Conservation (phyloP, 2,329 filamentous ascomycete species). For the Ilyonectria destructans region DNA sequence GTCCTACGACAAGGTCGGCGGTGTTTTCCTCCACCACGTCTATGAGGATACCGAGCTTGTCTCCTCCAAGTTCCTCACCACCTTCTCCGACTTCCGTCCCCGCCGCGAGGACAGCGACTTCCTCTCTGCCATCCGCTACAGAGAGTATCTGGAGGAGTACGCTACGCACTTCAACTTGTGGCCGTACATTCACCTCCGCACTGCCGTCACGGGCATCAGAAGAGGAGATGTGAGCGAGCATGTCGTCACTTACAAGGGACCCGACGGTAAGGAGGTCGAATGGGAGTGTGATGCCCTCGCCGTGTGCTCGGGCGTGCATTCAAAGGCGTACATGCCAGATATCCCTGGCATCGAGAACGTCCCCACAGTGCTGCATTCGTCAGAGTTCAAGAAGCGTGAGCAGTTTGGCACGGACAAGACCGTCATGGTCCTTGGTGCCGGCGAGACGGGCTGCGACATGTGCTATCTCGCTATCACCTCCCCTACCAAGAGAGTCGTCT, state of each 20-base stretch:
- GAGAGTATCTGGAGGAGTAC: slow-evolving; percentile 59
- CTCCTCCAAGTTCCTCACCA: slow-evolving; percentile 62
- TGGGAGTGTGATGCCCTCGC: slow-evolving; percentile 62
- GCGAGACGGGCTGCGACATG: slow-evolving; percentile 62
- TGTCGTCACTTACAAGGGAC: slow-evolving; percentile 38
- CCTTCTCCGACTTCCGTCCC: slow-evolving; percentile 61
- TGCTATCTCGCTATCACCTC: slow-evolving; percentile 59
- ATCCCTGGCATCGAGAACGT: slow-evolving; percentile 57
- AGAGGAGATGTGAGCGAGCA: slow-evolving; percentile 40
- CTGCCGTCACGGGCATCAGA: slow-evolving; percentile 47
- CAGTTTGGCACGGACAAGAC: slow-evolving; percentile 58
- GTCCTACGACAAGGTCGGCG: slow-evolving; percentile 58
- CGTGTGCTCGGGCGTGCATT: slow-evolving; percentile 61
- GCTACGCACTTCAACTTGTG: slow-evolving; percentile 55
- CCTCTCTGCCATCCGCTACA: slow-evolving; percentile 55
- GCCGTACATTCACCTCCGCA: slow-evolving; percentile 54
- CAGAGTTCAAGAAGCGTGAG: slow-evolving; percentile 56
- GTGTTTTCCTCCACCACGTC: slow-evolving; percentile 59
- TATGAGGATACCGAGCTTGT: slow-evolving; percentile 53
- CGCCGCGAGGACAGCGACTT: slow-evolving; percentile 59
- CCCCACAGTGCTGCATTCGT: slow-evolving; percentile 58
- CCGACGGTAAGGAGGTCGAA: slow-evolving; percentile 23
- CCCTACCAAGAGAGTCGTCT: slow-evolving; percentile 55
- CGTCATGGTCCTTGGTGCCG: slow-evolving; percentile 60
- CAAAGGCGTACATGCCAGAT: slow-evolving; percentile 55